Evolutionary conservation across 2,329 filamentous ascomycete genomes (phyloP).

Genomic region (Penicillium rolfsii): DNA sequence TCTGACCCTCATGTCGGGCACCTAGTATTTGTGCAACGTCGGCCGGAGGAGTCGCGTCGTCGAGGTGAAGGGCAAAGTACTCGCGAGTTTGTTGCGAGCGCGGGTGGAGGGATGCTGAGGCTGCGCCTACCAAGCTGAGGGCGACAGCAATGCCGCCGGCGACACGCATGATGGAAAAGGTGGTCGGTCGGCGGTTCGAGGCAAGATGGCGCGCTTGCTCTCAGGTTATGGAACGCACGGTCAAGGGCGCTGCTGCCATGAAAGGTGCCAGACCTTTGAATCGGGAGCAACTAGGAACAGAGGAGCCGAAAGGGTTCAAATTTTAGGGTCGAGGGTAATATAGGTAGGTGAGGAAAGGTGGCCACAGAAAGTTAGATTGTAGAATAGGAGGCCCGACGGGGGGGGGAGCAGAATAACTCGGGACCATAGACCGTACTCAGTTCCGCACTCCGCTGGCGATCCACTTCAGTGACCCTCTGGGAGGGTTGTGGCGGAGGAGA

Average conservation of each 20-base stretch:
- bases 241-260: slow-evolving; percentile 25
- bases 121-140: slow-evolving; percentile 45
- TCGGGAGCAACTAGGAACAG: not conserved
- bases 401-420: slow-evolving; percentile 10
- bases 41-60: slow-evolving; percentile 66
- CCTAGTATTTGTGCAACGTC: slow-evolving; percentile 71
- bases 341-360: not conserved
- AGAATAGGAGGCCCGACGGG: slow-evolving; percentile 23
- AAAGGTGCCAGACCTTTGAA: slow-evolving; percentile 16
- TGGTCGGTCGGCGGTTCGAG: slow-evolving; percentile 12
- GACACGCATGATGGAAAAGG: slow-evolving; percentile 28
- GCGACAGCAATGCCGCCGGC: slow-evolving; percentile 52
- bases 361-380: not conserved
- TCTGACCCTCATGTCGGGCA: slow-evolving; percentile 75
- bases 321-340: not conserved
- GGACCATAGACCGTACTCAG: slow-evolving; percentile 11
- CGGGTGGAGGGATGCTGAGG: slow-evolving; percentile 54
- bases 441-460: slow-evolving; percentile 1
- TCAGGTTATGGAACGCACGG: slow-evolving; percentile 8
- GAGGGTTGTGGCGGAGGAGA: not conserved
- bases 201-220: slow-evolving; percentile 17
- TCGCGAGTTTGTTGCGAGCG: slow-evolving; percentile 81
- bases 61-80: slow-evolving; percentile 90
- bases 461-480: not conserved
- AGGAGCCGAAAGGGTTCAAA: not conserved